phyloP scores from a whole-genome alignment of 768 basidiomycete genomes.

The Leccinum truebloodii region DNA sequence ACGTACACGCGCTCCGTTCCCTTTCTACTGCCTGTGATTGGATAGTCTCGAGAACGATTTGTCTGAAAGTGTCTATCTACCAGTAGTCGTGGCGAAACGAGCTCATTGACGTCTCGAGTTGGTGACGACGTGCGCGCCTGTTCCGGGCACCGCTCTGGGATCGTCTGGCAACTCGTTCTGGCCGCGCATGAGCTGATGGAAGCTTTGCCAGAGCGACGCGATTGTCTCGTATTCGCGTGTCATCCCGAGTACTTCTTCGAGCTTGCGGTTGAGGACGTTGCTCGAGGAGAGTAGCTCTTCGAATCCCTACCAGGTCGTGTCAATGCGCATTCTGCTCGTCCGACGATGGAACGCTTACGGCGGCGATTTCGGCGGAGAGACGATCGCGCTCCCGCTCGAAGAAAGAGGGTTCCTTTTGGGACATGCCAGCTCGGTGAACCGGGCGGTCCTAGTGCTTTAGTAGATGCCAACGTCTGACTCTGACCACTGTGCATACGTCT shows the following conservation, averaged over 20 bases:
- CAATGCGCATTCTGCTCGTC: background rate
- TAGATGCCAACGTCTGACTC: background rate
- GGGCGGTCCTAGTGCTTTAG: background rate
- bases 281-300: slow-evolving; percentile 84
- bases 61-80: slow-evolving; percentile 17
- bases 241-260: slow-evolving; percentile 92
- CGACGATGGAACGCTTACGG: slow-evolving; percentile 44
- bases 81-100: slow-evolving; percentile 4
- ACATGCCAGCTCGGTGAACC: slow-evolving; percentile 19
- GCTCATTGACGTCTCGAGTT: slow-evolving; percentile 28
- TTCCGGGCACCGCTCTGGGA: slow-evolving; percentile 55
- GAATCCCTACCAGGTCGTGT: slow-evolving; percentile 57
- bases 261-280: slow-evolving; percentile 85
- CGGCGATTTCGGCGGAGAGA: slow-evolving; percentile 70
- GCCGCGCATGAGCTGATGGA: slow-evolving; percentile 73
- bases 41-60: slow-evolving; percentile 35
- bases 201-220: slow-evolving; percentile 80
- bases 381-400: slow-evolving; percentile 82
- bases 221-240: slow-evolving; percentile 91
- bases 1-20: slow-evolving; percentile 29
- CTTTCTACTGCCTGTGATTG: slow-evolving; percentile 38
- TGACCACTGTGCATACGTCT: background rate
- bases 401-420: slow-evolving; percentile 50
- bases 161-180: slow-evolving; percentile 37
- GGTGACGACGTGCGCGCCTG: slow-evolving; percentile 64